phyloP scores from a whole-genome alignment of 371 early-diverging fungal genomes.

The Rhizopus stolonifer region DNA sequence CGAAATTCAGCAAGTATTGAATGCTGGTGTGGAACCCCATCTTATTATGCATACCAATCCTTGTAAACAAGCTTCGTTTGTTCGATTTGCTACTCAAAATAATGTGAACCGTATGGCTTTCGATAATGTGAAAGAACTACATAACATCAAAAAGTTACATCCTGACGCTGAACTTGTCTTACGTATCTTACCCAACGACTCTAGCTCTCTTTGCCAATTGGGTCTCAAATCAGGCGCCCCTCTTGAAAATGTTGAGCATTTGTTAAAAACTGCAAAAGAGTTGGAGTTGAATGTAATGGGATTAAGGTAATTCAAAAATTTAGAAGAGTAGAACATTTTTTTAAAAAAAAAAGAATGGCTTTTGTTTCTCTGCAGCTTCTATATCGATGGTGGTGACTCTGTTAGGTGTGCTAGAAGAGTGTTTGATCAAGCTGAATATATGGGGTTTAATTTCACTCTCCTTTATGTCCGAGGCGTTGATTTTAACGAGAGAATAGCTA shows the following conservation, averaged over 20 bases:
- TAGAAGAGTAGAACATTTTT: no score
- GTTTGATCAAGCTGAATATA: constrained; percentile 78
- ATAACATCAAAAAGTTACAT: constrained; percentile 81
- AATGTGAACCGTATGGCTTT: constrained; percentile 94
- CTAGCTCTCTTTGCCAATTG: constrained; percentile 86
- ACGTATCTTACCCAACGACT: constrained; percentile 94
- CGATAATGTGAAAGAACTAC: constrained; percentile 95
- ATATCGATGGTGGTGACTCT: constrained; percentile 88
- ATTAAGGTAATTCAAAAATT: constrained; percentile 50
- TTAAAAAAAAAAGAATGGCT: no score
- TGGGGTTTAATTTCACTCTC: constrained; percentile 78
- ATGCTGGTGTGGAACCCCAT: constrained; percentile 72
- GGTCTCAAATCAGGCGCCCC: constrained; percentile 97
- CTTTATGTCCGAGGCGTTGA: constrained; percentile 98
- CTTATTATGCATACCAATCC: constrained; percentile 97
- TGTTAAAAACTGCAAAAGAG: constrained; percentile 76
- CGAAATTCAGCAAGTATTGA: constrained; percentile 86
- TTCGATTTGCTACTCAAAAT: constrained; percentile 78
- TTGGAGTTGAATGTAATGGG: constrained; percentile 90
- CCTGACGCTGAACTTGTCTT: constrained; percentile 89
- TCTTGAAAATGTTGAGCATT: constrained; percentile 58
- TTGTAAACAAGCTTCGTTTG: constrained; percentile 94
- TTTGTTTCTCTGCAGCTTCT: constrained; percentile 95
- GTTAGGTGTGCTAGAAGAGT: constrained; percentile 80
- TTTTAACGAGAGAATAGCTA: constrained; percentile 81